Evolutionary conservation across 148 eudicot species (phyloP).

Genomic region (Euryodendron excelsum): DNA sequence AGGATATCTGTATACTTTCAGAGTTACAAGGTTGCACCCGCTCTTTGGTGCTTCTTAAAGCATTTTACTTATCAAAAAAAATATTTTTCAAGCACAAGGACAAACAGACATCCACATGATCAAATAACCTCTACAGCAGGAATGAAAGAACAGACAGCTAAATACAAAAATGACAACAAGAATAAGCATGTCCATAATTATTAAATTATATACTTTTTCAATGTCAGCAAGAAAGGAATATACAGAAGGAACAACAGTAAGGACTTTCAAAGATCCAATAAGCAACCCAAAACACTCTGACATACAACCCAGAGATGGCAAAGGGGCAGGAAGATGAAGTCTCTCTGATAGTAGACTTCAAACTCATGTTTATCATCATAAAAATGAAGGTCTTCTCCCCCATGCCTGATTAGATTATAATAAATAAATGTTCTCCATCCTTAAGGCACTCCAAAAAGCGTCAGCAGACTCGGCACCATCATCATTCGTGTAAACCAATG

Average conservation of each 20-base stretch:
- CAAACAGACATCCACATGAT: not conserved
- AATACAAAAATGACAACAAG: not conserved
- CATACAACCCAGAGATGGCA: not conserved
- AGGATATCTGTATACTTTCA: too few species aligned
- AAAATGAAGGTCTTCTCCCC: not conserved
- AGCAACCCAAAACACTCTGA: too few species aligned
- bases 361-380: not conserved
- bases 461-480: not conserved
- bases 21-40: too few species aligned
- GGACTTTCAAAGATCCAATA: not conserved
- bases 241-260: not conserved
- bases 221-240: not conserved
- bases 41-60: too few species aligned
- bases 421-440: not conserved
- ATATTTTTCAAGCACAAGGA: constrained; percentile 1
- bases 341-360: not conserved
- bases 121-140: not conserved
- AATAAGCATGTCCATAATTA: not conserved
- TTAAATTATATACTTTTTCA: not conserved
- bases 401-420: constrained; percentile 9
- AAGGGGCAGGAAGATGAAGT: not conserved
- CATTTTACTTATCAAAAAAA: too few species aligned
- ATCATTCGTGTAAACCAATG: not conserved
- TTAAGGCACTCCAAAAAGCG: not conserved
- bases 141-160: not conserved